phyloP scores from a whole-genome alignment of 1,139 yeast species.

The Keqinozyma sinolaborantium region DNA sequence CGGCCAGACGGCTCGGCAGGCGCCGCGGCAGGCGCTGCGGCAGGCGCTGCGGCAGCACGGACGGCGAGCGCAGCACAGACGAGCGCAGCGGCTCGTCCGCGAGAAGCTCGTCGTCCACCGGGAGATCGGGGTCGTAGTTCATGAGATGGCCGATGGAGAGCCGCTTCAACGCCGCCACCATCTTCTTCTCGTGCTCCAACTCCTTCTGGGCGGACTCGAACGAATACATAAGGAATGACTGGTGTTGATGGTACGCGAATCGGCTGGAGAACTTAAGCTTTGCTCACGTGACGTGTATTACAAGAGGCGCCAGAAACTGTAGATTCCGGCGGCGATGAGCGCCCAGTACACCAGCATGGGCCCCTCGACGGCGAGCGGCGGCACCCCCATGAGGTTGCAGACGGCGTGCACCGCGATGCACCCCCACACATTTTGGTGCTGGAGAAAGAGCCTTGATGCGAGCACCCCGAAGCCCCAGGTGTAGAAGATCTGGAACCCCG shows the following conservation, averaged over 20 bases:
- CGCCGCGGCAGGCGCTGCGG: no score
- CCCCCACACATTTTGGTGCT: constrained; percentile 56
- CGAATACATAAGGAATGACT: constrained; percentile 17
- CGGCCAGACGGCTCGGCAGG: no score
- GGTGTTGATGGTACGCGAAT: no score
- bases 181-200: constrained; percentile 53
- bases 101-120: constrained; percentile 46
- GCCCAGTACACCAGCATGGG: constrained; percentile 28
- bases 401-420: constrained; percentile 62
- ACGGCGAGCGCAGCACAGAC: constrained; percentile 7
- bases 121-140: constrained; percentile 56
- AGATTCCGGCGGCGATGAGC: constrained; percentile 42
- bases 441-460: constrained; percentile 59
- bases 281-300: constrained; percentile 7
- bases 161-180: constrained; percentile 57
- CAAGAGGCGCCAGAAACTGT: constrained; percentile 22
- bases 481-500: constrained; percentile 57
- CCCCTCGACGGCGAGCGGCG: constrained; percentile 30
- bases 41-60: no score
- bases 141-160: constrained; percentile 52
- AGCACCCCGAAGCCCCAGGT: constrained; percentile 80
- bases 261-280: constrained; percentile 1
- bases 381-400: constrained; percentile 82
- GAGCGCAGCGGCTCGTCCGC: no score
- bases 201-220: constrained; percentile 47